Percentiles rank a stretch among this genome's conserved stretches.
Evolutionary conservation across 768 basidiomycete genomes (phyloP).

Genomic region (Multifurca ochricompacta): DNA sequence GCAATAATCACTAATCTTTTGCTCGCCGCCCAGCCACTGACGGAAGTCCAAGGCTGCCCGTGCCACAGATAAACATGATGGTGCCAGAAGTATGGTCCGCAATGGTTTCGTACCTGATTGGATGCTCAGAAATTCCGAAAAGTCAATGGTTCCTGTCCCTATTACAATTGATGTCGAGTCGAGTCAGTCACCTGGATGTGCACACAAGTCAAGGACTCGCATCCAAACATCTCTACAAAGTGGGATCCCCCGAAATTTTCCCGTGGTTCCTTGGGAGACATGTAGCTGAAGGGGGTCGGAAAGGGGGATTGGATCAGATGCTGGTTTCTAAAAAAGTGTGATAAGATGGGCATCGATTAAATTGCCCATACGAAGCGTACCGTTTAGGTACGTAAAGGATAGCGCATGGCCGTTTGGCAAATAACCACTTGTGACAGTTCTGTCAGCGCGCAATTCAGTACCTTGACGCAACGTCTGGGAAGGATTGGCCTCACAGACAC

Average conservation of each 20-base stretch:
- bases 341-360: neutral
- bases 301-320: slow-evolving; percentile 51
- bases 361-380: slow-evolving; percentile 27
- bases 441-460: slow-evolving; percentile 24
- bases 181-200: neutral
- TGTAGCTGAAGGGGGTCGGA: slow-evolving; percentile 48
- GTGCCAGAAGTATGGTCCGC: neutral
- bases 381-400: slow-evolving; percentile 66
- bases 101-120: slow-evolving; percentile 35
- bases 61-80: neutral
- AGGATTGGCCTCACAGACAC: slow-evolving; percentile 44
- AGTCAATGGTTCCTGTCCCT: slow-evolving; percentile 65
- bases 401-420: slow-evolving; percentile 57
- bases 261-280: slow-evolving; percentile 36
- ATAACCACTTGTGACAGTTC: slow-evolving; percentile 87
- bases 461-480: neutral
- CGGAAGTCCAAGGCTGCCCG: slow-evolving; percentile 63
- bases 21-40: slow-evolving; percentile 65
- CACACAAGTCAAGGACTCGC: slow-evolving; percentile 29
- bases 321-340: slow-evolving; percentile 47
- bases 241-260: slow-evolving; percentile 25
- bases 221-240: slow-evolving; percentile 47
- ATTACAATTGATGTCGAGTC: neutral
- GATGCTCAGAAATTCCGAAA: slow-evolving; percentile 45
- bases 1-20: slow-evolving; percentile 62